Evolutionary conservation across 2,329 filamentous ascomycete species (phyloP).

Genomic region (Colletotrichum sp.): DNA sequence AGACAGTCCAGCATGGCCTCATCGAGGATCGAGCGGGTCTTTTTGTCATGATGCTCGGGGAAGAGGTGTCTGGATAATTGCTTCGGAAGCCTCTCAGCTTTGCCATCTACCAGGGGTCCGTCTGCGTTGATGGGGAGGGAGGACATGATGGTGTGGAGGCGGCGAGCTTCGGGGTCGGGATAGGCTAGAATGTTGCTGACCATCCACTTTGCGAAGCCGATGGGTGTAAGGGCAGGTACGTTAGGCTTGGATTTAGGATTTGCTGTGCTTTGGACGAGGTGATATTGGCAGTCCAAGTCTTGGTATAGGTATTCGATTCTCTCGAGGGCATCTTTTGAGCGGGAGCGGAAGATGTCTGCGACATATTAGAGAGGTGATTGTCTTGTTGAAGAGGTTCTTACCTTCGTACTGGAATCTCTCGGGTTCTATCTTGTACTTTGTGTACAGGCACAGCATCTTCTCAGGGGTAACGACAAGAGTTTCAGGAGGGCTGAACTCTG

Average conservation of each 20-base stretch:
- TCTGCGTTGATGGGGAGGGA: conserved; percentile 70
- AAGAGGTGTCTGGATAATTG: conserved; percentile 77
- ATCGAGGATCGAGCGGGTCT: conserved; percentile 64
- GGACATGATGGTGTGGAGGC: conserved; percentile 71
- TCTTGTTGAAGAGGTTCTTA: conserved; percentile 37
- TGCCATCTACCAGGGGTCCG: conserved; percentile 58
- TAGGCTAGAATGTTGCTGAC: conserved; percentile 75
- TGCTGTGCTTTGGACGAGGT: conserved; percentile 63
- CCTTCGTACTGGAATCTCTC: conserved; percentile 75
- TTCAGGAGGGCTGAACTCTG: conserved; percentile 26
- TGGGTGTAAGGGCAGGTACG: conserved; percentile 68
- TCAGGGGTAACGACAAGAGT: conserved; percentile 73
- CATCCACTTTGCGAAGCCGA: conserved; percentile 76
- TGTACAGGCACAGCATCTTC: conserved; percentile 79
- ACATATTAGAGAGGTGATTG: not conserved
- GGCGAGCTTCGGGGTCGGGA: conserved; percentile 75
- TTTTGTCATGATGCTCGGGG: conserved; percentile 61
- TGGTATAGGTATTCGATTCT: conserved; percentile 64
- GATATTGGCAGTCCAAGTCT: conserved; percentile 62
- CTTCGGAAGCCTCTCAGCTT: conserved; percentile 77
- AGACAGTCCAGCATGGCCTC: conserved; percentile 58
- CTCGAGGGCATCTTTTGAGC: conserved; percentile 43
- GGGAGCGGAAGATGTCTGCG: conserved; percentile 58
- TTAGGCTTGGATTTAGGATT: conserved; percentile 52
- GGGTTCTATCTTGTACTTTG: conserved; percentile 63